phyloP scores from a whole-genome alignment of 208 protist species.

The Trypanosoma lewisi region DNA sequence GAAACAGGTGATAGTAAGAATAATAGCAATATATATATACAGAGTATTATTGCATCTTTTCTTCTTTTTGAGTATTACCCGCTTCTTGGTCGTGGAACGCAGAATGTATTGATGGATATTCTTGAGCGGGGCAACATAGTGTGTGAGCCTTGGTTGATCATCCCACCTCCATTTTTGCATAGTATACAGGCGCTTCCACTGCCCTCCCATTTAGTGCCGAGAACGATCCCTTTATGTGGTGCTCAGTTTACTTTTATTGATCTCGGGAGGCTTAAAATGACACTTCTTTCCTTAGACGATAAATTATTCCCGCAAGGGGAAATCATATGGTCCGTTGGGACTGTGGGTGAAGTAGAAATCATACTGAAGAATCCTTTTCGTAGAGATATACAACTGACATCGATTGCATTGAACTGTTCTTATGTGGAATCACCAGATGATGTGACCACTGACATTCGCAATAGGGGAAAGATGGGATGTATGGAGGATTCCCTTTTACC shows the following conservation, averaged over 20 bases:
- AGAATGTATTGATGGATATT: constrained; percentile 40
- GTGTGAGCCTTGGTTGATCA: constrained; percentile 31
- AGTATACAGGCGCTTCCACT: constrained; percentile 73
- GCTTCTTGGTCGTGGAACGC: constrained; percentile 40
- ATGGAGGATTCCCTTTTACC: constrained; percentile 32
- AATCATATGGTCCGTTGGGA: constrained; percentile 82
- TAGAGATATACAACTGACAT: constrained; percentile 35
- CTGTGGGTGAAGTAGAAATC: constrained; percentile 70
- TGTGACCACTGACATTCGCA: too few relatives aligned
- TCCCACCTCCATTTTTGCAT: constrained; percentile 53
- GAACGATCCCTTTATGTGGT: constrained; percentile 76
- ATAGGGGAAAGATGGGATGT: constrained; percentile 2
- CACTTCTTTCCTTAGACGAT: constrained; percentile 80
- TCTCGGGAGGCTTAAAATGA: constrained; percentile 77
- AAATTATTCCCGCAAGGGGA: constrained; percentile 50
- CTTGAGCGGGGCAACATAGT: constrained; percentile 32
- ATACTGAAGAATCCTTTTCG: constrained; percentile 75
- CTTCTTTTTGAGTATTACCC: constrained; percentile 72
- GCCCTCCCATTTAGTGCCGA: constrained; percentile 71
- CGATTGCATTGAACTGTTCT: constrained; percentile 57
- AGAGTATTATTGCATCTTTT: constrained; percentile 56
- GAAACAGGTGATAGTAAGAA: constrained; percentile 26
- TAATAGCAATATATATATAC: constrained; percentile 18
- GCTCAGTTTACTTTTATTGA: constrained; percentile 91
- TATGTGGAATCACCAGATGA: constrained; percentile 19